Evolutionary conservation across 768 basidiomycete species (phyloP).

Genomic region (Psilocybe tampanensis): DNA sequence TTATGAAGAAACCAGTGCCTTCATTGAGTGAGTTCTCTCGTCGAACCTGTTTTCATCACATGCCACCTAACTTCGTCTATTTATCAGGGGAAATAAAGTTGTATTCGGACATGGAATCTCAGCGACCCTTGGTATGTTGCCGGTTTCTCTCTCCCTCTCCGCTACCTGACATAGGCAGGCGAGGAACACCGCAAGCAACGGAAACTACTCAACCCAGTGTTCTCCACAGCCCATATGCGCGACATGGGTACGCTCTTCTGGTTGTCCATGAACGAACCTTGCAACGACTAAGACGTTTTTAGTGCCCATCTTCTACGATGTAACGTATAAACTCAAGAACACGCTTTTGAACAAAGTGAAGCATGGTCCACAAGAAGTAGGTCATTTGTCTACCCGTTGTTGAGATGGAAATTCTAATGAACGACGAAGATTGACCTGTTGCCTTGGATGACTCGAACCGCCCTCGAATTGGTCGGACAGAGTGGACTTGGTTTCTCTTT

Average conservation of each 20-base stretch:
- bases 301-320: constrained; percentile 36
- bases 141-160: no score
- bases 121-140: constrained; percentile 1
- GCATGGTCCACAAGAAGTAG: constrained; percentile 17
- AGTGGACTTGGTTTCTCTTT: constrained; percentile 49
- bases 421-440: constrained; percentile 10
- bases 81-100: constrained; percentile 3
- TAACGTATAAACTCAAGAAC: constrained; percentile 32
- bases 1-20: constrained; percentile 29
- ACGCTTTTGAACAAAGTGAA: constrained; percentile 24
- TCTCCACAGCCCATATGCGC: constrained; percentile 42
- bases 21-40: constrained; percentile 25
- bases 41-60: not conserved
- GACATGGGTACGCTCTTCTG: constrained; percentile 31
- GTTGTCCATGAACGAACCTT: not conserved
- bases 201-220: constrained; percentile 47
- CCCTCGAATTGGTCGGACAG: constrained; percentile 52
- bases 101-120: constrained; percentile 7
- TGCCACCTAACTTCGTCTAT: not conserved
- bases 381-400: not conserved
- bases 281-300: not conserved
- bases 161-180: no score
- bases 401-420: not conserved
- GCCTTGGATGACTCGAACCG: constrained; percentile 36
- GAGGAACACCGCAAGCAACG: constrained; percentile 43